A percentile compares a stretch with the other conserved stretches of the same genome.
Evolutionary conservation across 768 basidiomycete genomes (phyloP).

Genomic region (Auricularia sp.): DNA sequence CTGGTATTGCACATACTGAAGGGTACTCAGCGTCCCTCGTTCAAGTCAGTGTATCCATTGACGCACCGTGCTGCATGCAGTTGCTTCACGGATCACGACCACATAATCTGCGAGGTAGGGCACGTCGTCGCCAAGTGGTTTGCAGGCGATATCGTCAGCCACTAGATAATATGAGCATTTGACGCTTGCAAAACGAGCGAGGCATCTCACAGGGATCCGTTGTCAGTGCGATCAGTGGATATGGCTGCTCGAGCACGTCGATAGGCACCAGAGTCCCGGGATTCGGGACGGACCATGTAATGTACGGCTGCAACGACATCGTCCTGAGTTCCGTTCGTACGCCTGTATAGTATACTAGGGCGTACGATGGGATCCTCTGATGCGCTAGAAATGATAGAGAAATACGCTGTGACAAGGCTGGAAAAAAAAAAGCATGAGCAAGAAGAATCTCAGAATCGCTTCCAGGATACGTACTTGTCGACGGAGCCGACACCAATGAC

Average conservation of each 20-base stretch:
- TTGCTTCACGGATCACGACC: neutral
- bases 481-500: constrained; percentile 8
- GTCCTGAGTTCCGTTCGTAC: too few relatives aligned
- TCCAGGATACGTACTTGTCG: constrained; percentile 16
- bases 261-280: neutral
- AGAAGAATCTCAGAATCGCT: constrained; percentile 15
- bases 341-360: too few relatives aligned
- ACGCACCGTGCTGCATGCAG: too few relatives aligned
- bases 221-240: neutral
- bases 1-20: too few relatives aligned
- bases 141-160: neutral
- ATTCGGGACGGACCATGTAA: neutral
- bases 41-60: too few relatives aligned
- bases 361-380: too few relatives aligned
- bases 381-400: too few relatives aligned
- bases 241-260: neutral
- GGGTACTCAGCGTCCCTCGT: too few relatives aligned
- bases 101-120: neutral
- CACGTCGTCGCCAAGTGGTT: neutral
- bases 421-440: too few relatives aligned
- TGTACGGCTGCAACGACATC: neutral
- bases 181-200: neutral
- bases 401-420: too few relatives aligned
- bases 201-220: neutral
- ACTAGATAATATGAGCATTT: neutral